phyloP scores from a whole-genome alignment of 768 basidiomycete genomes.

The Tricholoma bakamatsutake region DNA sequence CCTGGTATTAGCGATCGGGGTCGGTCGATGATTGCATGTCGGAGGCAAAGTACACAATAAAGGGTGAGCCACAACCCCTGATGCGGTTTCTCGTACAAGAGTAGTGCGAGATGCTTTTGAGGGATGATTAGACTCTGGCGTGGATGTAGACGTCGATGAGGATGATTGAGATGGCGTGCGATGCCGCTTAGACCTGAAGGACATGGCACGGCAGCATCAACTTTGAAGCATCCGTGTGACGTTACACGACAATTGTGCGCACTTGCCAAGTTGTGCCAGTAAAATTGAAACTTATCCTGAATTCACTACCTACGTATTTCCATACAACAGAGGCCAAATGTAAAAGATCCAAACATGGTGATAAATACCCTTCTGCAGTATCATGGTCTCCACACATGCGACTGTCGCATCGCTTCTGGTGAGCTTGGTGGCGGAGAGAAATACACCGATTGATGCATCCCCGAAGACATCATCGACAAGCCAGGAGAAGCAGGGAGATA shows the following conservation, averaged over 20 bases:
- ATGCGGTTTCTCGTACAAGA: slow-evolving; percentile 8
- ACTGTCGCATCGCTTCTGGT: slow-evolving; percentile 8
- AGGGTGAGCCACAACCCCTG: slow-evolving; percentile 23
- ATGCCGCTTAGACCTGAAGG: slow-evolving; percentile 28
- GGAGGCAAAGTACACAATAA: slow-evolving; percentile 75
- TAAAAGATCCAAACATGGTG: not conserved
- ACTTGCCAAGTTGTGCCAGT: not conserved
- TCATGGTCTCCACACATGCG: slow-evolving; percentile 4
- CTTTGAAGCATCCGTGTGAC: not conserved
- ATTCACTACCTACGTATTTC: slow-evolving; percentile 6
- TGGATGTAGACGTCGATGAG: slow-evolving; percentile 28
- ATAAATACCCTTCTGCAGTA: not conserved
- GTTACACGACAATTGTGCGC: not conserved
- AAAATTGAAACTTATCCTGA: slow-evolving; percentile 9
- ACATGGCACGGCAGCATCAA: slow-evolving; percentile 7
- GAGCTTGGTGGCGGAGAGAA: slow-evolving; percentile 12
- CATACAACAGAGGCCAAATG: slow-evolving; percentile 4
- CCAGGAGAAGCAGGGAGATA: slow-evolving; percentile 36
- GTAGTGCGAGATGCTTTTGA: slow-evolving; percentile 25
- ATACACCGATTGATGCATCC: slow-evolving; percentile 5
- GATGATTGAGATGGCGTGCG: slow-evolving; percentile 32
- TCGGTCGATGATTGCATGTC: slow-evolving; percentile 67
- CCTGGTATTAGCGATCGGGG: slow-evolving; percentile 53
- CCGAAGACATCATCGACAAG: slow-evolving; percentile 4
- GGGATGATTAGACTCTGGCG: slow-evolving; percentile 21